phyloP scores from a whole-genome alignment of 2,329 filamentous ascomycete species.

The Pyrenochaeta sp. region DNA sequence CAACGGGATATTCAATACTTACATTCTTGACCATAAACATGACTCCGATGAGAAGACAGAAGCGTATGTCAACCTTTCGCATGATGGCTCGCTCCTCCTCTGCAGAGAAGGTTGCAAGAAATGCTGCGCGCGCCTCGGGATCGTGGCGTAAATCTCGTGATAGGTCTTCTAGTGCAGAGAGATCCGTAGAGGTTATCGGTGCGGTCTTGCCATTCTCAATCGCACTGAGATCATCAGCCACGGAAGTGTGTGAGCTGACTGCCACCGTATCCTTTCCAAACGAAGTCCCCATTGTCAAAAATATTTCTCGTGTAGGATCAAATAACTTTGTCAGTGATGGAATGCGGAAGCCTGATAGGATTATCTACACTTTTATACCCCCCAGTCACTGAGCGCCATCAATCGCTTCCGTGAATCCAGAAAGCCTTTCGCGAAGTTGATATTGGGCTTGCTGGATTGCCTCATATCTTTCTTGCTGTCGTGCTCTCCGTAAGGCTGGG shows the following conservation, averaged over 20 bases:
- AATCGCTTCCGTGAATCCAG: too few relatives aligned
- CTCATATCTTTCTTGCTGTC: too few relatives aligned
- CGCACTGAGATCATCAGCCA: background rate
- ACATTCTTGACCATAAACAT: background rate
- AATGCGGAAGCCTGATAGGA: too few relatives aligned
- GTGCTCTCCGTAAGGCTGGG: too few relatives aligned
- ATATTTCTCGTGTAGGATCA: too few relatives aligned
- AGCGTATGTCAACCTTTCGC: background rate
- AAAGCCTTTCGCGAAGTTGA: too few relatives aligned
- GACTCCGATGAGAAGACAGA: background rate
- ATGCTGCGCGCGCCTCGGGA: background rate
- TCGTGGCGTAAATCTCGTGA: background rate
- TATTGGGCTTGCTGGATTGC: too few relatives aligned
- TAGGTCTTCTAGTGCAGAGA: background rate
- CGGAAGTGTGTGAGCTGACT: background rate
- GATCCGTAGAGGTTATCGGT: background rate
- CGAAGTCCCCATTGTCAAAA: background rate
- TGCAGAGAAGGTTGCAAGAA: background rate
- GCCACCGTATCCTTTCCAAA: background rate
- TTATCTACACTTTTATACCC: too few relatives aligned
- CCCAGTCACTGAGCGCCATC: too few relatives aligned
- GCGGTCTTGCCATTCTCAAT: background rate
- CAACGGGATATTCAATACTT: background rate
- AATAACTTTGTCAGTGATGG: too few relatives aligned
- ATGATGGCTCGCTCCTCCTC: background rate